Evolutionary conservation across 306 rosid genomes (phyloP).

Genomic region (Rubus parviflorus): DNA sequence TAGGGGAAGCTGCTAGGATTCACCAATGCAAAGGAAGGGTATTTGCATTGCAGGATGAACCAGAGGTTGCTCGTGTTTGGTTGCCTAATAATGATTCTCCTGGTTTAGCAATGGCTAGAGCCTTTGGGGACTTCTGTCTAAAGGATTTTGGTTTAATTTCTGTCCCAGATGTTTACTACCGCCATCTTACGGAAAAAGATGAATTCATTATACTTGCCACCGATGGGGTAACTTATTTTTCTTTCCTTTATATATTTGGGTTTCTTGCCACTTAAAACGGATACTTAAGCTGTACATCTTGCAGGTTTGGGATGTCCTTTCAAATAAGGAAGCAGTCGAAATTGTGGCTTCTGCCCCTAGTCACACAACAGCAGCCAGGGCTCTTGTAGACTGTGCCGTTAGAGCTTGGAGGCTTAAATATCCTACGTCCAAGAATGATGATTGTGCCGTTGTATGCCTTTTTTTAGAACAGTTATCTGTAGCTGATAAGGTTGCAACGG

Average conservation of each 20-base stretch:
- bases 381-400: slow-evolving; percentile 53
- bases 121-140: slow-evolving; percentile 61
- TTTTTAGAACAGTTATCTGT: slow-evolving; percentile 36
- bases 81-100: slow-evolving; percentile 56
- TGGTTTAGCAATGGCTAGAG: slow-evolving; percentile 65
- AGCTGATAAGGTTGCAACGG: slow-evolving; percentile 6
- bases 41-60: slow-evolving; percentile 62
- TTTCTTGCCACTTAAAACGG: slow-evolving; percentile 7
- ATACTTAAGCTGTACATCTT: background rate
- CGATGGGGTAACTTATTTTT: slow-evolving; percentile 48
- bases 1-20: slow-evolving; percentile 63
- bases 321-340: slow-evolving; percentile 55
- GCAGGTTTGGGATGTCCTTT: slow-evolving; percentile 63
- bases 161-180: slow-evolving; percentile 48
- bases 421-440: slow-evolving; percentile 61
- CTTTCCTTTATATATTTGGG: background rate
- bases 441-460: slow-evolving; percentile 61
- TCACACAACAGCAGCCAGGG: slow-evolving; percentile 50
- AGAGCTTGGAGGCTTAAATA: slow-evolving; percentile 59
- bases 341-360: slow-evolving; percentile 57
- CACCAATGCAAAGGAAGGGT: slow-evolving; percentile 60
- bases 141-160: slow-evolving; percentile 63
- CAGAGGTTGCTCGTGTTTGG: slow-evolving; percentile 64
- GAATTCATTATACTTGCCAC: slow-evolving; percentile 55
- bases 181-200: slow-evolving; percentile 41